Evolutionary conservation across 306 rosid genomes (phyloP).

Genomic region (Biancaea sappan): DNA sequence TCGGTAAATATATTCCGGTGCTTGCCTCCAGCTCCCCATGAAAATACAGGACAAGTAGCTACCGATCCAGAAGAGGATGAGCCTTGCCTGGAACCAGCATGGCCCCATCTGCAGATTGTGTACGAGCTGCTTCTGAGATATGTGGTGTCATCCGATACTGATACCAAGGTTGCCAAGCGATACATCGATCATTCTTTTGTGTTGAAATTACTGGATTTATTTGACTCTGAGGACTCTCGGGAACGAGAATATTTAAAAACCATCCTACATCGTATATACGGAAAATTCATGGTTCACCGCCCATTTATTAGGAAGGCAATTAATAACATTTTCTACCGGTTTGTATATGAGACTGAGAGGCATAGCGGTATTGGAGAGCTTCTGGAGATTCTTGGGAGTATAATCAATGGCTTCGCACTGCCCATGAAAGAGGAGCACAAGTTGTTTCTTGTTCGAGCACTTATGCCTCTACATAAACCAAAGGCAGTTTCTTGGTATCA

Average conservation of each 20-base stretch:
- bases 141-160: conserved; percentile 89
- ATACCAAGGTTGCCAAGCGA: conserved; percentile 86
- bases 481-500: conserved; percentile 69
- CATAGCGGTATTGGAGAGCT: conserved; percentile 92
- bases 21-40: conserved; percentile 84
- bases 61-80: conserved; percentile 94
- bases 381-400: conserved; percentile 95
- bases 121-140: conserved; percentile 90
- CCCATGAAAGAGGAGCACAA: conserved; percentile 99
- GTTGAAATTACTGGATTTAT: conserved; percentile 81
- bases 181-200: conserved; percentile 95
- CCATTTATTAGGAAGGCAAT: conserved; percentile 94
- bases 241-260: conserved; percentile 98
- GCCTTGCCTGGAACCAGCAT: conserved; percentile 74
- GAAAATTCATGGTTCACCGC: conserved; percentile 98
- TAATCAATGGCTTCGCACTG: conserved; percentile 92
- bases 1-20: conserved; percentile 85
- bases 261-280: conserved; percentile 90
- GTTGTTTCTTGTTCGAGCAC: conserved; percentile 91
- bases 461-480: conserved; percentile 91
- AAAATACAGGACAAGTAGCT: conserved; percentile 77
- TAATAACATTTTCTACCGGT: conserved; percentile 89
- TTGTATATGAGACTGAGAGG: conserved; percentile 86
- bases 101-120: conserved; percentile 96
- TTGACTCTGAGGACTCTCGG: conserved; percentile 86